Evolutionary conservation across 306 rosid genomes (phyloP), one percentile per base, ranked within the genome.

Genomic region (Astragalus membranaceus): DNA sequence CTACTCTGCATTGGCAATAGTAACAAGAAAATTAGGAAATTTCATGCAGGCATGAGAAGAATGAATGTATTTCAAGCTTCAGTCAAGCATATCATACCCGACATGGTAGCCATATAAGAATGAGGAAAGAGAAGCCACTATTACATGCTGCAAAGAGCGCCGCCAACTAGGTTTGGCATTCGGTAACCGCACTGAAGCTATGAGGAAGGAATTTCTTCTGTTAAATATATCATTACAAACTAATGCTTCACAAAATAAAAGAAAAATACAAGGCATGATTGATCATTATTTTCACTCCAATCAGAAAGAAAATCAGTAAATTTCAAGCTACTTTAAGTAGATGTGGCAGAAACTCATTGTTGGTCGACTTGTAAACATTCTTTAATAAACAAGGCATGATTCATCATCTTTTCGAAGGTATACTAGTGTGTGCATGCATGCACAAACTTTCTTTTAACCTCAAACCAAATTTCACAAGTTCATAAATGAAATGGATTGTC

Each of bases 101-200:
- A 88, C 80, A 84, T 91, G 97, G 82, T 88, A 91, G 69, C 97
- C 97, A 68, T 80, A 91, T 79, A 88, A 76, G 86, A 91, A 85
- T 7, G 97, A 86, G 74, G 95, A 88, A 61, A 91, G 5, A 5
- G 82, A 71, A 30, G 97, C 97, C 59, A 85, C 92, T 57, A 88
- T 58, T 46, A 85, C 79, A 81, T 91, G 95, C 29, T 87, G 80
- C 62, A 88, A 72, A 43, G 95, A 83, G 23, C 77, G 88, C 63
- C 43, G 78, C 90, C 95, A 90, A 72, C 84, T 69, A 58, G 95
- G 88, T 82, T 80, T 91, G 64, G 67, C 84, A 67, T 72, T 77
- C n/a, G 60, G 78, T 52, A 80, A 30, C 44, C 82, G 86, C 26
- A 46, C 82, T 72, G 72, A 79, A 74, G 50, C 62, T 74, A 53